Evolutionary conservation across 768 basidiomycete species (phyloP), one percentile per base, ranked within the genome.

Genomic region (Pleurotus tuoliensis): DNA sequence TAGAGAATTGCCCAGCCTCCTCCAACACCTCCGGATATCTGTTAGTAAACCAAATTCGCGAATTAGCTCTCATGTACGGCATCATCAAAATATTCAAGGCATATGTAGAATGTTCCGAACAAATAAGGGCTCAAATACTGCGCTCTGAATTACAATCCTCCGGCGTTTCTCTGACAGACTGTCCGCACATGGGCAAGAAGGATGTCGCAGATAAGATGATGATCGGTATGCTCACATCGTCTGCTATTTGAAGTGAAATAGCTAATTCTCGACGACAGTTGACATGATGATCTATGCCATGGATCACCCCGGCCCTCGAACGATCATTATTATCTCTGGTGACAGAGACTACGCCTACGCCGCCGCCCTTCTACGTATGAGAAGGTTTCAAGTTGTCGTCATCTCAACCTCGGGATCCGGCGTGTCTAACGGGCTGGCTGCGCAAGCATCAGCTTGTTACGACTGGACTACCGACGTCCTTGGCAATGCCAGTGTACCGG

Each of bases 141-240:
- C 68, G 74, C 27, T 72, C 74, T 9, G 74, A 82, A 52, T 67
- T 83, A 0, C 78, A 81, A 54, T 68, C 73, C 2, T 81, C 79
- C 9, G 80, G 81, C 1, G 77, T 69, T 24, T 80, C 72, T 6
- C 55, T 77, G 41, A 71, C 70, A 11, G 71, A 76, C 46, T 76
- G 71, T 56, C 72, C 74, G 11, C 69, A 70, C 46, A 66, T 69
- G 56, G 70, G 69, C 40, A 64, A 67, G 30, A 73, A 73, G 47
- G 69, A 73, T 47, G 77, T 76, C 4, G 76, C 74, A 12, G 78
- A 78, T 61, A 79, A 79, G 62, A 80, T 79, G 76, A 77, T 83
- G 39, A 69, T 80, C 20, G 77, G 81, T 78, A 44, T 58, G 67
- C 62, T 4, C 18, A 9, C 13, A 25, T 46, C 8, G 40, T 5